These are phyloP conservation scores for Mycena capillaripes DNA, from an alignment of 768 basidiomycete species.

Conservation along the genomic window DNA sequence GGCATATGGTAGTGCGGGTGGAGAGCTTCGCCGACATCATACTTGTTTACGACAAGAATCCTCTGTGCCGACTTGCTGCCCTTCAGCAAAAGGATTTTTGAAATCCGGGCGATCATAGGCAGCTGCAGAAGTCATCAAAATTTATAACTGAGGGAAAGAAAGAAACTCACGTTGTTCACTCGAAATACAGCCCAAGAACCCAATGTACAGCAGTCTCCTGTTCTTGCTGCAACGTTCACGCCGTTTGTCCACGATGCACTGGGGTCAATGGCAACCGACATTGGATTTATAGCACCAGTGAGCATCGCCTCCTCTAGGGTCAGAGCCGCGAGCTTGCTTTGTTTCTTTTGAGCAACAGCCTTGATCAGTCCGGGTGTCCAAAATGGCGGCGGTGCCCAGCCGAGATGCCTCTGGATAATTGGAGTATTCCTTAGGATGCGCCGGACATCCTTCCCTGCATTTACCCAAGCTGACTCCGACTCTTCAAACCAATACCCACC, in stretches of 20 bases:
- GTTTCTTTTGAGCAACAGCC: too few species aligned
- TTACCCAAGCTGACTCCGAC: too few species aligned
- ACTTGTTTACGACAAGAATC: background rate
- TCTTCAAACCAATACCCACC: too few species aligned
- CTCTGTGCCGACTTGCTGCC: conserved; percentile 12
- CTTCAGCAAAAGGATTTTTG: background rate
- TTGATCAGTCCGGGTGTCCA: too few species aligned
- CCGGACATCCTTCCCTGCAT: too few species aligned
- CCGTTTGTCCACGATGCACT: background rate
- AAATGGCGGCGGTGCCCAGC: too few species aligned
- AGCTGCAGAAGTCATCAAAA: background rate
- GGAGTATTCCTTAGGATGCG: too few species aligned
- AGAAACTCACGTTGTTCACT: too few species aligned
- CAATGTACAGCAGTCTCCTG: background rate
- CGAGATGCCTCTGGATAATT: too few species aligned
- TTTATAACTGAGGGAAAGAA: background rate
- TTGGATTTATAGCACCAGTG: too few species aligned
- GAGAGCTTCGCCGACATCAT: conserved; percentile 16
- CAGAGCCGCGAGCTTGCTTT: too few species aligned
- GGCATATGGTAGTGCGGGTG: conserved; percentile 18
- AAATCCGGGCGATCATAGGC: background rate
- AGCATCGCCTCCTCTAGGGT: too few species aligned
- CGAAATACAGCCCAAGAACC: conserved; percentile 26
- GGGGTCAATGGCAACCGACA: background rate
- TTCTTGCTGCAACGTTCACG: background rate